Base-by-base conservation (phyloP, 83 land plant genomes). In the Picea abies region DNA sequence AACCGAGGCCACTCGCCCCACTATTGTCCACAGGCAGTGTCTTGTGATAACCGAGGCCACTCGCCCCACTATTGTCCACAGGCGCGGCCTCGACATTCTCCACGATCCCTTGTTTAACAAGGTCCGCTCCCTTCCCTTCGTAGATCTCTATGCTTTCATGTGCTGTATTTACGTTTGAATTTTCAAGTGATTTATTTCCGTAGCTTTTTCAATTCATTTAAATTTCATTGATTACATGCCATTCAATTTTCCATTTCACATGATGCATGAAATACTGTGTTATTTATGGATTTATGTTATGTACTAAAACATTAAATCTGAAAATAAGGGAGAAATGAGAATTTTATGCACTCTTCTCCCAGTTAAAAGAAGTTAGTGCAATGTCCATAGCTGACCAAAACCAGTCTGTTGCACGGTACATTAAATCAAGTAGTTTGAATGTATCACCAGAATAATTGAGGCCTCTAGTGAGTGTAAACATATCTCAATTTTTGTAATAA, bases 61-160 rank as follows among this genome's bases (percentile, higher is more conserved):
- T 12, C 92, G 96, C 22, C 99, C 99, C 98, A 98, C 67, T 26
- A 26, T 26, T 26, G 29, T 26, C 29, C 29, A 26, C 29, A 26
- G 29, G 29, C 29, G 29, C 29, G 90, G 98, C 80, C 67, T 92
- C 56, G 99, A 97, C 76, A 93, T 97, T 66, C 97, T 95, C 69
- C 99, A 97, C 78, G 99, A 97, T 87, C 99, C 99, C 10, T 97
- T 96, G 99, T 97, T 90, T 87, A 97, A 97, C 90, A 97, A 97
- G 94, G 99, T 95, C 58, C 19, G 23, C 58, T 9, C 32, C 12
- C 39, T 19, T 72, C 15, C 11, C 9, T 72, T 6, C 26, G 44
- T 3, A 72, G 22, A 35, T 37, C 76, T 23, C 47, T 41, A 20
- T 72, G 9, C 41, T 39, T 39, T 39, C 41, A 39, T 39, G 5